Base-by-base conservation (phyloP, 106 monocot genomes). In the Narthecium ossifragum region DNA sequence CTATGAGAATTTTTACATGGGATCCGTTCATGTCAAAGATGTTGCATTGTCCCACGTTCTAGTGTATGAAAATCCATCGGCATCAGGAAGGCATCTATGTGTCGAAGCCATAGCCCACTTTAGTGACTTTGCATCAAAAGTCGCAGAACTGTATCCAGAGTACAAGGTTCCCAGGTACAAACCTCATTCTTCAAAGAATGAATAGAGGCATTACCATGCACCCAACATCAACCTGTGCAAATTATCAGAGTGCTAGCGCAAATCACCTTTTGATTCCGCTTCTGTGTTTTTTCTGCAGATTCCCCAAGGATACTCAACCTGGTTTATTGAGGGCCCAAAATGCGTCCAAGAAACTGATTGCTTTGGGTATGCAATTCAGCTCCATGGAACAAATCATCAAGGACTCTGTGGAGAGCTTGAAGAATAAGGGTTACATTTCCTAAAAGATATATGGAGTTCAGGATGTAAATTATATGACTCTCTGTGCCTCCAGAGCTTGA, bases 21-120 rank as follows among this genome's bases (percentile, higher is more conserved):
- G 94, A 34, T 26, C 94, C 31, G 90, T 96, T 64, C 94, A 96
- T 60, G 94, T 90, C 33, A 82, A 86, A 65, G 94, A 96, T 67
- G 94, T 96, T 14, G 94, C 94, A 8, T 53, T 81, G 26, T 75
- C 94, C 29, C 94, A 90, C 55, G 84, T 96, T 71, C 59, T 90
- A 21, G 31, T 90, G 0, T 96, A 80, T 54, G 94, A 96, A 70
- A 90, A 78, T 48, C 61, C 69, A n/a, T 70, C 83, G 26, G 83
- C 90, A 56, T 67, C 77, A 26, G 94, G 90, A 46, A 86, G 94
- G 56, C 90, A 96, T 65, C 47, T 96, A 2, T 96, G 94, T 38
- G 62, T 84, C 15, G 80, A 90, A 74, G 26, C 73, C 36, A 90
- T 86, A 17, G 27, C 62, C 34, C 96, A 96, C 59, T 90, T 61